These are phyloP conservation scores for Furculomyces boomerangus DNA, from an alignment of 371 early-diverging fungal species.

Conservation along the genomic window DNA sequence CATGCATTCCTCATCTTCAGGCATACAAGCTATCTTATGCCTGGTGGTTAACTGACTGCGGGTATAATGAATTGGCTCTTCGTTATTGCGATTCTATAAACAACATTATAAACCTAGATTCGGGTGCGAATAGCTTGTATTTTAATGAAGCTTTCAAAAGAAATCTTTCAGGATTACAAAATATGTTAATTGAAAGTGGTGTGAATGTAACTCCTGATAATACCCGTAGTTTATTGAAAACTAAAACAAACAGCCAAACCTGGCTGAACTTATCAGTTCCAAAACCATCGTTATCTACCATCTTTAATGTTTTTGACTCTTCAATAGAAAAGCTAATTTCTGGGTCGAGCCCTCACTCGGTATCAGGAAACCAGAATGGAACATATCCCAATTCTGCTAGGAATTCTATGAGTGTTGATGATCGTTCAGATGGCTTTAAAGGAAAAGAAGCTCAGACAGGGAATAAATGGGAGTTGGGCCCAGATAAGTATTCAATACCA, in stretches of 20 bases:
- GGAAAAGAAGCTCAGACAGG: background rate
- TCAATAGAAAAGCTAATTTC: slow-evolving; percentile 24
- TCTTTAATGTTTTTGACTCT: slow-evolving; percentile 22
- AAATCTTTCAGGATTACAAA: slow-evolving; percentile 29
- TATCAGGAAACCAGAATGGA: slow-evolving; percentile 5
- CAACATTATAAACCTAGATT: slow-evolving; percentile 35
- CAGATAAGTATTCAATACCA: background rate
- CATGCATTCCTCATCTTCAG: slow-evolving; percentile 63
- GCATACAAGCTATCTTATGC: slow-evolving; percentile 72
- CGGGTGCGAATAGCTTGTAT: slow-evolving; percentile 39
- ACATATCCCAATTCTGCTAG: background rate
- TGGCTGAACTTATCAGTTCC: slow-evolving; percentile 24
- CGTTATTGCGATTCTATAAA: slow-evolving; percentile 55
- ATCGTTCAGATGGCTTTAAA: background rate
- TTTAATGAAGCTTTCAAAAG: slow-evolving; percentile 47
- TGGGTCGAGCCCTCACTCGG: slow-evolving; percentile 18
- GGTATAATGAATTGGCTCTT: slow-evolving; percentile 46
- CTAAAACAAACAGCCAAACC: slow-evolving; percentile 3
- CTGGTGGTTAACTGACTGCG: slow-evolving; percentile 61
- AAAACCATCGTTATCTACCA: slow-evolving; percentile 21
- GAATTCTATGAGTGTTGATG: background rate
- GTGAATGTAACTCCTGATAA: slow-evolving; percentile 8
- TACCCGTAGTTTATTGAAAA: too few relatives aligned
- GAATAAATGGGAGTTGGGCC: slow-evolving; percentile 1
- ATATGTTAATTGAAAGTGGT: slow-evolving; percentile 19